Evolutionary conservation across 2,329 filamentous ascomycete species (phyloP).

Genomic region (Bipolaris cookei): DNA sequence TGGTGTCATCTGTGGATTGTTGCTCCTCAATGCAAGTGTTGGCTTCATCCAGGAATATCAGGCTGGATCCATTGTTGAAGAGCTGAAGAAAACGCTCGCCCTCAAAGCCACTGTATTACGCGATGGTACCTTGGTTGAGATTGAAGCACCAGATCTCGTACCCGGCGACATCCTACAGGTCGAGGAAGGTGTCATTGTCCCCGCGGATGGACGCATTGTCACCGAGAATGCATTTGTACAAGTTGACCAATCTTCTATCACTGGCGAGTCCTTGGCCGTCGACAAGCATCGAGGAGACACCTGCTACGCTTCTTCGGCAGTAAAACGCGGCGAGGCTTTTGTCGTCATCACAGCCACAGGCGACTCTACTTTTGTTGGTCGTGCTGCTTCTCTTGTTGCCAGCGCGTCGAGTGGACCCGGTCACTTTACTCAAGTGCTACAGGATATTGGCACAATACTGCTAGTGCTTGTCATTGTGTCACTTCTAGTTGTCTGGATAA

Average conservation of each 20-base stretch:
- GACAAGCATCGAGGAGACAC: slow-evolving; percentile 84
- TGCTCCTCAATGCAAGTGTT: slow-evolving; percentile 82
- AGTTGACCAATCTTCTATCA: slow-evolving; percentile 91
- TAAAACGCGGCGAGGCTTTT: slow-evolving; percentile 89
- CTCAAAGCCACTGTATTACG: slow-evolving; percentile 87
- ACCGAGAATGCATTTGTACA: slow-evolving; percentile 85
- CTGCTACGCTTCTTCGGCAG: slow-evolving; percentile 83
- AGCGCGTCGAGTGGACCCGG: slow-evolving; percentile 75
- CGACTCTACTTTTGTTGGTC: slow-evolving; percentile 89
- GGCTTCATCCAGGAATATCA: slow-evolving; percentile 91
- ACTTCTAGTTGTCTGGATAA: slow-evolving; percentile 82
- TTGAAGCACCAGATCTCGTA: slow-evolving; percentile 83
- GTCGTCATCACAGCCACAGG: slow-evolving; percentile 83
- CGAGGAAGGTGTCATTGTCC: slow-evolving; percentile 90
- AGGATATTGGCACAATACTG: slow-evolving; percentile 82
- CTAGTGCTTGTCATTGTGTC: slow-evolving; percentile 82
- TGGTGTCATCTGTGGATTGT: slow-evolving; percentile 83
- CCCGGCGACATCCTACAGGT: slow-evolving; percentile 89
- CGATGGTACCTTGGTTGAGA: slow-evolving; percentile 76
- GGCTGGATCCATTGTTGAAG: slow-evolving; percentile 87
- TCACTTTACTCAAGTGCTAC: slow-evolving; percentile 90
- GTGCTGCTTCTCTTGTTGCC: slow-evolving; percentile 83
- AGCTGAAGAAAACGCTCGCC: slow-evolving; percentile 87
- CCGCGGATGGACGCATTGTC: slow-evolving; percentile 84
- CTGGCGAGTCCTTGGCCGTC: slow-evolving; percentile 88